These are phyloP conservation scores for Cryptosporidium parvum DNA, from an alignment of 169 alveolate genomes.

Conservation along the genomic window DNA sequence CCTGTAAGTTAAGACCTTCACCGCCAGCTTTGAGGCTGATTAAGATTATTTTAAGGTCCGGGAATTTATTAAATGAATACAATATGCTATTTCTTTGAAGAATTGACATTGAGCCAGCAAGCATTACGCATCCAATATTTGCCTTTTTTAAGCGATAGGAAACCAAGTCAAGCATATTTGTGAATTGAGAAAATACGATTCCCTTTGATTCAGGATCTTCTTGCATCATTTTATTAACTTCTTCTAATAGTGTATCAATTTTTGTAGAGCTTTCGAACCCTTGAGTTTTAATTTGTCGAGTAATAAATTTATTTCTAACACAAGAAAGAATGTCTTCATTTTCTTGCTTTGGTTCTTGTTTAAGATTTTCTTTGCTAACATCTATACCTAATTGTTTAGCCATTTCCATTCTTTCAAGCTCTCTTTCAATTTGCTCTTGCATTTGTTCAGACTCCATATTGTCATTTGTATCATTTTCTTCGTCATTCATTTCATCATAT, in stretches of 20 bases:
- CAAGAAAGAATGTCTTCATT: slow-evolving; percentile 24
- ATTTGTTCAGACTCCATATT: slow-evolving; percentile 59
- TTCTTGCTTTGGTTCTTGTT: neutral
- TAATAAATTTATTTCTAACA: slow-evolving; percentile 79
- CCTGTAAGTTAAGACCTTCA: slow-evolving; percentile 97
- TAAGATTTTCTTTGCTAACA: neutral
- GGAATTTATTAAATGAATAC: slow-evolving; percentile 86
- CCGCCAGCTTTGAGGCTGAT: slow-evolving; percentile 97
- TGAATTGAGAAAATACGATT: slow-evolving; percentile 89
- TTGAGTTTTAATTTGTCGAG: slow-evolving; percentile 81
- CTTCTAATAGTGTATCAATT: slow-evolving; percentile 86
- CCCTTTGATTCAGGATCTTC: slow-evolving; percentile 83
- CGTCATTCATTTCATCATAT: neutral
- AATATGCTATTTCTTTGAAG: slow-evolving; percentile 85
- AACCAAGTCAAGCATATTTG: slow-evolving; percentile 89
- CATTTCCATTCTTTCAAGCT: slow-evolving; percentile 50
- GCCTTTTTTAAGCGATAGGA: slow-evolving; percentile 85
- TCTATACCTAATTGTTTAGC: slow-evolving; percentile 62
- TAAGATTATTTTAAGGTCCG: slow-evolving; percentile 86
- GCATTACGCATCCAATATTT: slow-evolving; percentile 84
- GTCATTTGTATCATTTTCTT: slow-evolving; percentile 55
- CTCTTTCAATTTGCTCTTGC: slow-evolving; percentile 77
- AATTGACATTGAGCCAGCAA: slow-evolving; percentile 86
- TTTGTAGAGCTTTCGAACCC: slow-evolving; percentile 84
- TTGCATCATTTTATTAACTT: slow-evolving; percentile 78